phyloP scores from a whole-genome alignment of 2,329 filamentous ascomycete species.

The Colletotrichum sp. region DNA sequence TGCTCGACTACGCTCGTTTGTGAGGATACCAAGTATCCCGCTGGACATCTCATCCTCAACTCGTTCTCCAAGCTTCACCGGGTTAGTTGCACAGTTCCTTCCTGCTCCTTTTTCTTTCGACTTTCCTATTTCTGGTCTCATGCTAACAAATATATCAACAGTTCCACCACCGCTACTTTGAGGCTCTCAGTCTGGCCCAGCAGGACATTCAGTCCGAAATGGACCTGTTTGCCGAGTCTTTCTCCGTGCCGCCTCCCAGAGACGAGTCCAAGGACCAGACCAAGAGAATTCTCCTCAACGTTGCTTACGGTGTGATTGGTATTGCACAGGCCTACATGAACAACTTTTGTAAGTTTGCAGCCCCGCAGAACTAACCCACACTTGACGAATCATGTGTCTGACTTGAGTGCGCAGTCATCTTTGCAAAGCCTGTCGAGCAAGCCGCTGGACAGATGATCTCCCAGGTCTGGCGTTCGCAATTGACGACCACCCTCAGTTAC shows the following conservation, averaged over 20 bases:
- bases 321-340: not conserved
- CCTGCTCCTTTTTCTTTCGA: fast-evolving
- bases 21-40: not conserved
- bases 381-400: not conserved
- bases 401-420: not conserved
- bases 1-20: not conserved
- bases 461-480: not conserved
- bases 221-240: not conserved
- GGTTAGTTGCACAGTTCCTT: not conserved
- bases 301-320: not conserved
- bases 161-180: constrained; percentile 4
- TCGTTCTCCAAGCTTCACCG: constrained; percentile 6
- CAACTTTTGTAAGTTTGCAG: not conserved
- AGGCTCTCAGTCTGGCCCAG: not conserved
- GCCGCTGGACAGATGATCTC: not conserved
- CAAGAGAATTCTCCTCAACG: not conserved
- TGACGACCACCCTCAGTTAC: not conserved
- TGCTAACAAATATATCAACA: not conserved
- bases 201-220: not conserved
- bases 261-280: not conserved
- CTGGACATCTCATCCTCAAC: constrained; percentile 1
- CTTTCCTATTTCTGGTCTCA: fast-evolving
- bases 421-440: not conserved
- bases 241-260: not conserved
- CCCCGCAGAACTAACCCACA: not conserved